phyloP scores from a whole-genome alignment of 31 red algal species.

The Pterothamnion heteromorphum region DNA sequence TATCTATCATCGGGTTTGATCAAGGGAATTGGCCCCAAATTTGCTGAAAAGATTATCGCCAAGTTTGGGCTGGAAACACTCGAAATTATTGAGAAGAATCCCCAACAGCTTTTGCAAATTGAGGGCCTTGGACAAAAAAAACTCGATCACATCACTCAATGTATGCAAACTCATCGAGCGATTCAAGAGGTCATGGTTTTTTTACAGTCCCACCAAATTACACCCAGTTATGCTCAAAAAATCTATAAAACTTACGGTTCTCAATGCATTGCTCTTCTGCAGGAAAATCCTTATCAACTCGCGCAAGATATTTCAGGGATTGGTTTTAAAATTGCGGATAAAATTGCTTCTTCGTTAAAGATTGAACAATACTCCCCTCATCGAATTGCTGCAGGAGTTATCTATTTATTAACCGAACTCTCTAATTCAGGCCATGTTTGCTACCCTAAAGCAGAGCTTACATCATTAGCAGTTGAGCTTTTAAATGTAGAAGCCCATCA shows the following conservation, averaged over 20 bases:
- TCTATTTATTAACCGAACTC: neutral
- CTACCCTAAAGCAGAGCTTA: neutral
- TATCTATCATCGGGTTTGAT: neutral
- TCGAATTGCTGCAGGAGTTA: conserved; percentile 2
- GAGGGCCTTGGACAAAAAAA: neutral
- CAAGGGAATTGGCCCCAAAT: neutral
- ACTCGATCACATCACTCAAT: neutral
- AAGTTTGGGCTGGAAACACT: neutral
- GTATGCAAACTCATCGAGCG: neutral
- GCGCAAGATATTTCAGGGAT: neutral
- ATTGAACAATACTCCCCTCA: neutral
- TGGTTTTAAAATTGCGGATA: conserved; percentile 7
- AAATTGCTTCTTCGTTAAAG: neutral
- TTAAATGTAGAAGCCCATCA: neutral
- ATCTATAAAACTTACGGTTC: conserved; percentile 7
- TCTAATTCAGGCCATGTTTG: neutral
- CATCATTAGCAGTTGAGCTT: neutral
- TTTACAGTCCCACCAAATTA: neutral
- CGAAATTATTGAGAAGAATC: neutral
- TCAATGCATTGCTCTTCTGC: neutral
- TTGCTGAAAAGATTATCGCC: neutral
- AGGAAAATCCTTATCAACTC: neutral
- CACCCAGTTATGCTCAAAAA: neutral
- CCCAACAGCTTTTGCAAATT: neutral
- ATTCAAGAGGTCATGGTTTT: neutral